Base-by-base conservation (phyloP, 1,284 basidiomycete species). In the Boletus semigastroideus region DNA sequence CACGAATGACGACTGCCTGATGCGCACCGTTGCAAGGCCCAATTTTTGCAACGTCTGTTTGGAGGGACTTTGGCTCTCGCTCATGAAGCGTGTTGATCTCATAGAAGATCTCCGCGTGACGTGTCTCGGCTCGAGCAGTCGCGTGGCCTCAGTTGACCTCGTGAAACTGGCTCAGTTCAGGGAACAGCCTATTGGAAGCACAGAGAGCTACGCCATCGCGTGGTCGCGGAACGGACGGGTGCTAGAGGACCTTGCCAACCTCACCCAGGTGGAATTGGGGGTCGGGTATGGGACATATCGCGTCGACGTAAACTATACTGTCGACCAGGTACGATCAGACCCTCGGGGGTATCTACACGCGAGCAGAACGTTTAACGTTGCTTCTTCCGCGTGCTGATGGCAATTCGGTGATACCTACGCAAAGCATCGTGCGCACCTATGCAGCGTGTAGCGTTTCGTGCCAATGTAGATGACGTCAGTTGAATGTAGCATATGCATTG, bases 1-100 rank as follows among this genome's bases (percentile, higher is more conserved):
- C 34, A 92, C 90, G 4, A 91, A 92, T 61, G 86, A 91, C 60
- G 86, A 83, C 62, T 93, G 91, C 63, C 78, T 93, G 48, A 93
- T 94, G 91, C 84, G 91, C 28, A 74, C 76, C 43, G 85, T 91
- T 44, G 85, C 78, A 31, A 75, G 77, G 0, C 81, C 84, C 60
- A 82, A 84, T 60, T 90, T 92, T 67, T 92, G 90, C 72, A 80
- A 77, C 49, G 85, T 84, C 42, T 94, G 91, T 67, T 67, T 79
- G 12, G 87, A 91, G 57, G 86, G 78, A 2, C 80, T 92, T 38
- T 90, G 87, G 85, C 69, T 81, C 42, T 75, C 80, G 11, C 78
- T 90, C 16, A 74, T 89, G 8, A 66, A 66, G 37, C 77, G 78
- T 40, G 70, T 90, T 47, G 74, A 73, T 60, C 77, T 88, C 58